Conservation (phyloP, 306 rosid species). For the Mimosa pudica region DNA sequence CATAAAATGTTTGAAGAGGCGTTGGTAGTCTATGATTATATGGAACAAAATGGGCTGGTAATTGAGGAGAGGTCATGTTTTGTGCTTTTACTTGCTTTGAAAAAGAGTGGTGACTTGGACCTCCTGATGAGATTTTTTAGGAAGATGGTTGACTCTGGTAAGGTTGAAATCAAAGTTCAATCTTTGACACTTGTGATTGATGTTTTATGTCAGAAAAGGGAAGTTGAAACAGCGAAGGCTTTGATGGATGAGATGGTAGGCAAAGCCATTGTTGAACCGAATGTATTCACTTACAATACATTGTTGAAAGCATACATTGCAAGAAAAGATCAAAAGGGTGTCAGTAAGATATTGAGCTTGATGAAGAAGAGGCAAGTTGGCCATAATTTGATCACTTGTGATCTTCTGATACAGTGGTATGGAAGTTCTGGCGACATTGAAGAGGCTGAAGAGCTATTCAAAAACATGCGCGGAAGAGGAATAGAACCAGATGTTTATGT, state of each 20-base stretch:
- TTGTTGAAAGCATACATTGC: constrained; percentile 54
- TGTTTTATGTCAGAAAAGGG: constrained; percentile 61
- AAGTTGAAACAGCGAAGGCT: constrained; percentile 53
- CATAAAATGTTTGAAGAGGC: constrained; percentile 65
- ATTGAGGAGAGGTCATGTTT: constrained; percentile 84
- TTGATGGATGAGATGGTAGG: constrained; percentile 56
- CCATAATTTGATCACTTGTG: constrained; percentile 52
- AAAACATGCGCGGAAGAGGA: constrained; percentile 55
- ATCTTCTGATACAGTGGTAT: constrained; percentile 63
- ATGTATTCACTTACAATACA: constrained; percentile 64
- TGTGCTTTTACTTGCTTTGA: constrained; percentile 68
- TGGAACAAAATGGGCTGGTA: constrained; percentile 41
- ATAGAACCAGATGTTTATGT: constrained; percentile 64
- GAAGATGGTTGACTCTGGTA: constrained; percentile 58
- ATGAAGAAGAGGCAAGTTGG: constrained; percentile 57
- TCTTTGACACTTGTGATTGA: constrained; percentile 66
- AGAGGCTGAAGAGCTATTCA: constrained; percentile 60
- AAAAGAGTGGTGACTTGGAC: constrained; percentile 47
- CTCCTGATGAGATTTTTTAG: constrained; percentile 51
- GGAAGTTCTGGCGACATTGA: constrained; percentile 49
- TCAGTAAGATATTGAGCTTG: constrained; percentile 54
- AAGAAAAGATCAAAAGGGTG: constrained; percentile 49
- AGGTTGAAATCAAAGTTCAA: constrained; percentile 52
- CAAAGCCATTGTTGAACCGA: constrained; percentile 57
- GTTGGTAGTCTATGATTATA: constrained; percentile 55